Conservation (phyloP, 2,329 filamentous ascomycete species). For the Cytospora piceae region DNA sequence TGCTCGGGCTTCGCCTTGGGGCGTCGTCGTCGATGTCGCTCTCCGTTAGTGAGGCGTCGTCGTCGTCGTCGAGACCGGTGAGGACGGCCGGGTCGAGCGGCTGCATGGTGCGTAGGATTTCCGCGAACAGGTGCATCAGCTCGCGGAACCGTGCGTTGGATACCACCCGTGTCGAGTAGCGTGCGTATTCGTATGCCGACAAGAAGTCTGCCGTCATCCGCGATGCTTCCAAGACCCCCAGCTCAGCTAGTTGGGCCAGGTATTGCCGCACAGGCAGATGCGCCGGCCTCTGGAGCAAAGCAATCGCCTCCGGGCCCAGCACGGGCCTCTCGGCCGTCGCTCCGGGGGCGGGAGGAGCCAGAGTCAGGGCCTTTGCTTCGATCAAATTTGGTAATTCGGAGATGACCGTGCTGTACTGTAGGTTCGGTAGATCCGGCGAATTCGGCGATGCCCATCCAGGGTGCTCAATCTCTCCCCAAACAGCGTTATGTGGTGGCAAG, state of each 20-base stretch:
- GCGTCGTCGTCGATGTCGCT: conserved; percentile 53
- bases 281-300: conserved; percentile 69
- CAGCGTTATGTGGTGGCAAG: conserved; percentile 54
- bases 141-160: conserved; percentile 72
- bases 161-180: conserved; percentile 75
- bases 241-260: conserved; percentile 67
- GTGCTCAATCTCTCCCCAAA: conserved; percentile 86
- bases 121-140: conserved; percentile 84
- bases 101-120: conserved; percentile 76
- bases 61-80: conserved; percentile 34
- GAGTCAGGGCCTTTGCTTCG: conserved; percentile 88
- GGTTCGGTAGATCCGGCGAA: conserved; percentile 71
- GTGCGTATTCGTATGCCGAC: conserved; percentile 76
- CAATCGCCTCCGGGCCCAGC: conserved; percentile 70
- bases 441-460: conserved; percentile 85
- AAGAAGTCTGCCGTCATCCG: conserved; percentile 66
- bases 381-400: conserved; percentile 86
- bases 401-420: conserved; percentile 84
- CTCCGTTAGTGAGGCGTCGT: conserved; percentile 37
- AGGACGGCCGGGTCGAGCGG: conserved; percentile 61
- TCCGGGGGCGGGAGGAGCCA: conserved; percentile 64
- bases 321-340: conserved; percentile 44
- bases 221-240: conserved; percentile 62
- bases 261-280: conserved; percentile 81
- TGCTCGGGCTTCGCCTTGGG: conserved; percentile 46